Base-by-base conservation (phyloP, 352 stramenopile genomes). In the Globisporangium barbulae region DNA sequence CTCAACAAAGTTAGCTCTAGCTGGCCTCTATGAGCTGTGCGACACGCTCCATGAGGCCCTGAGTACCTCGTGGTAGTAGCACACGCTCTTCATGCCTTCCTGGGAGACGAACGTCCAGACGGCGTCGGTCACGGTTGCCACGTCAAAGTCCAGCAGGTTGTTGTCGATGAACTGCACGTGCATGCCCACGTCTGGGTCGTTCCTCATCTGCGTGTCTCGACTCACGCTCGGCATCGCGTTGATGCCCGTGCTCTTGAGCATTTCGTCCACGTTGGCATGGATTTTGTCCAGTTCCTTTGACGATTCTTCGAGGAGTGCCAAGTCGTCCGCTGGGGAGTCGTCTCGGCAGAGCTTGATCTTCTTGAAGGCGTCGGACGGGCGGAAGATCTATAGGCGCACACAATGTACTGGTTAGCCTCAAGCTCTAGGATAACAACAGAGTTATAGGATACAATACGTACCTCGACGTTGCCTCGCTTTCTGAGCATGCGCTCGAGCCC, bases 401-500 rank as follows among this genome's bases (percentile, higher is more conserved):
- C 6, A 31, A 21, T n/a, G 47, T 21, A 35, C 21, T 21, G 8
- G 12, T 37, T 4, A 54, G 48, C 9, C 22, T 37, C 9, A 4
- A 13, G 25, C 25, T n/a, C 45, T 25, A 52, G 47, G 12, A 21
- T 33, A 33, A 10, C 6, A 33, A 35, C 10, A 53, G 22, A 35
- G 22, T 9, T 17, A 10, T 8, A 21, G 21, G n/a, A 30, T 2
- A 17, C 12, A 42, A 10, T 28, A n/a, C 3, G 12, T 53, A 53
- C 48, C 48, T 55, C 49, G 25, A 55, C 49, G 28, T 55, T 55
- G 49, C 28, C 49, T 39, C 49, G 49, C 49, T 76, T 78, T 53
- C 52, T 59, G 28, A 81, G 59, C 33, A 77, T 70, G 42, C 61
- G 70, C 67, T 79, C 71, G 25, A 81, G 69, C 9, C 64, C 76